Percentiles rank a stretch among this genome's conserved stretches.
Conservation (phyloP, 202 grass and related monocot species). For the Digitaria exilis region DNA sequence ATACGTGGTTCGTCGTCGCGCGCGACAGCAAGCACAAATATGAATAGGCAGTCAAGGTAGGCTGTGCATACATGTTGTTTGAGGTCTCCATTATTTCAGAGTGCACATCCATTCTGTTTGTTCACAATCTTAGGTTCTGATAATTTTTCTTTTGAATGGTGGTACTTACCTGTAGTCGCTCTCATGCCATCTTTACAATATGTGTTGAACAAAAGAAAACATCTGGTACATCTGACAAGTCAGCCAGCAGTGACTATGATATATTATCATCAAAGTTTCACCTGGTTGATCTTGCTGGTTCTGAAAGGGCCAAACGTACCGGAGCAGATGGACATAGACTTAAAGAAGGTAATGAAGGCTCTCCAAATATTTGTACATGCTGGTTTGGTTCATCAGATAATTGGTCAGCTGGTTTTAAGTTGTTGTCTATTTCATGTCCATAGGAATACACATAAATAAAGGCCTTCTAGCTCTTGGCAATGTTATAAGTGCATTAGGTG, state of each 20-base stretch:
- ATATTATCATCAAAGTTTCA: slow-evolving; percentile 88
- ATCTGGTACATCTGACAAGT: slow-evolving; percentile 47
- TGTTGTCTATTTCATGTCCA: slow-evolving; percentile 31
- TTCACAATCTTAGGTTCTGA: background rate
- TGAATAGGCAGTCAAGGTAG: slow-evolving; percentile 97
- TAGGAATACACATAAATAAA: slow-evolving; percentile 97
- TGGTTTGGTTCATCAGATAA: slow-evolving; percentile 29
- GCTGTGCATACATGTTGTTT: background rate
- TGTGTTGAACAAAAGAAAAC: slow-evolving; percentile 86
- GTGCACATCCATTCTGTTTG: background rate
- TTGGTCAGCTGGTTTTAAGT: background rate
- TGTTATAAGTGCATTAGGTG: slow-evolving; percentile 95
- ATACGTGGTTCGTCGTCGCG: slow-evolving; percentile 68
- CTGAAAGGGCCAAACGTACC: slow-evolving; percentile 96
- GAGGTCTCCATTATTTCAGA: background rate
- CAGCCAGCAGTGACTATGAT: slow-evolving; percentile 59
- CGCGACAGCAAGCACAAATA: slow-evolving; percentile 95
- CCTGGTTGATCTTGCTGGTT: slow-evolving; percentile 96
- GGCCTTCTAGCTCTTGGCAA: slow-evolving; percentile 94
- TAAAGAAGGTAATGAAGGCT: slow-evolving; percentile 72
- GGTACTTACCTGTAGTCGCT: slow-evolving; percentile 65
- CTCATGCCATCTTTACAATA: slow-evolving; percentile 97
- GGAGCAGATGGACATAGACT: slow-evolving; percentile 91
- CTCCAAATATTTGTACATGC: slow-evolving; percentile 1
- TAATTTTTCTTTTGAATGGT: slow-evolving; percentile 14